These are phyloP conservation scores for Multifurca ochricompacta DNA, from an alignment of 768 basidiomycete genomes.

Conservation along the genomic window DNA sequence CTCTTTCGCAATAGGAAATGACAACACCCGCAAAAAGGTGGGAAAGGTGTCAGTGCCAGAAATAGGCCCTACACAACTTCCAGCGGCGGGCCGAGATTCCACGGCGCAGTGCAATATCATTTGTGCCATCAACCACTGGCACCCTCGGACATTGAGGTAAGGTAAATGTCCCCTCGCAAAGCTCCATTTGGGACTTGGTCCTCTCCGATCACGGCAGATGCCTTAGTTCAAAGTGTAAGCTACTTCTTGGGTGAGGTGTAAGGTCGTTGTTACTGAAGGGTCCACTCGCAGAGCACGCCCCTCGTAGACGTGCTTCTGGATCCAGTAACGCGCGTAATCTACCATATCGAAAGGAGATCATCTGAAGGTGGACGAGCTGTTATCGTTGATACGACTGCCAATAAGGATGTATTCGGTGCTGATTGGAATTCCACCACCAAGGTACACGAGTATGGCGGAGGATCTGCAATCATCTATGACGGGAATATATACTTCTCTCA, in stretches of 20 bases:
- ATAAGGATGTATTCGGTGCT: conserved; percentile 44
- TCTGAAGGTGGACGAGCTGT: conserved; percentile 47
- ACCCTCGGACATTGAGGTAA: too few relatives aligned
- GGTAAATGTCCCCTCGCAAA: not conserved
- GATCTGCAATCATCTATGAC: conserved; percentile 43
- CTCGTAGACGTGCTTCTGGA: conserved; percentile 48
- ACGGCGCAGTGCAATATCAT: too few relatives aligned
- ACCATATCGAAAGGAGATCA: conserved; percentile 55
- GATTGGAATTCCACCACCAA: conserved; percentile 49
- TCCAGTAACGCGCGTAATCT: conserved; percentile 36
- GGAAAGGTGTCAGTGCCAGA: too few relatives aligned
- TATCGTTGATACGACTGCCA: conserved; percentile 43
- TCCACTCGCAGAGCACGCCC: conserved; percentile 24
- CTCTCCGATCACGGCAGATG: conserved; percentile 19
- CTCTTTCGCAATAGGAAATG: too few relatives aligned
- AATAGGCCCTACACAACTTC: too few relatives aligned
- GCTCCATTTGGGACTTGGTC: conserved; percentile 17
- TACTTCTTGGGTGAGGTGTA: not conserved
- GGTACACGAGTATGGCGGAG: conserved; percentile 72
- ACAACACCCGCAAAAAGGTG: too few relatives aligned
- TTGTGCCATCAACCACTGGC: too few relatives aligned
- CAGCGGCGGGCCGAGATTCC: too few relatives aligned
- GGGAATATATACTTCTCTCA: conserved; percentile 54
- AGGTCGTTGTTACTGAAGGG: not conserved
- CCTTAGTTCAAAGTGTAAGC: conserved; percentile 6